Conservation (phyloP, 805 yeast species). For the Danielozyma ontarioensis region DNA sequence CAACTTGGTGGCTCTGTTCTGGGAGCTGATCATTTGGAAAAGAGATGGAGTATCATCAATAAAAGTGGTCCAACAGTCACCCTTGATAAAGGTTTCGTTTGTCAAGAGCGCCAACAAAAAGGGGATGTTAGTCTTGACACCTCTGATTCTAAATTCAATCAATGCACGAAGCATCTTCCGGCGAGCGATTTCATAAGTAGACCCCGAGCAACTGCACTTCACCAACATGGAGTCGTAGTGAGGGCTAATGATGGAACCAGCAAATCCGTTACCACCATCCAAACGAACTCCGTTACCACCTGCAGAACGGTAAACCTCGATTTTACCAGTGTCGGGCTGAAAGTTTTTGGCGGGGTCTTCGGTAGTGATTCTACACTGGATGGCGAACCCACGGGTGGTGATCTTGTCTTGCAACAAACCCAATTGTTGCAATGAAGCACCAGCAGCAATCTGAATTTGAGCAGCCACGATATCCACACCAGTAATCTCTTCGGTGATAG, state of each 20-base stretch:
- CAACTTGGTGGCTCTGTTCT: slow-evolving; percentile 94
- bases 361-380: slow-evolving; percentile 98
- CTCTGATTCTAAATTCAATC: slow-evolving; percentile 97
- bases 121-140: slow-evolving; percentile 98
- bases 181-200: slow-evolving; percentile 93
- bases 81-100: slow-evolving; percentile 77
- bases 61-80: slow-evolving; percentile 96
- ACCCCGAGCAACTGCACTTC: slow-evolving; percentile 95
- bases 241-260: slow-evolving; percentile 94
- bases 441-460: slow-evolving; percentile 98
- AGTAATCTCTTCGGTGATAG: slow-evolving; percentile 97
- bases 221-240: slow-evolving; percentile 98
- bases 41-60: slow-evolving; percentile 96
- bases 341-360: slow-evolving; percentile 95
- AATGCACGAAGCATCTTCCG: slow-evolving; percentile 96
- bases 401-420: slow-evolving; percentile 93
- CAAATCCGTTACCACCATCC: slow-evolving; percentile 98
- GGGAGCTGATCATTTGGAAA: slow-evolving; percentile 90
- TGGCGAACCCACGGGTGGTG: slow-evolving; percentile 95
- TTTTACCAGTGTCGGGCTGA: slow-evolving; percentile 98
- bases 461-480: slow-evolving; percentile 98
- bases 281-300: slow-evolving; percentile 99
- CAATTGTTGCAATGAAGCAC: slow-evolving; percentile 87
- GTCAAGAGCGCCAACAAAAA: slow-evolving; percentile 89
- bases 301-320: slow-evolving; percentile 95